These are phyloP conservation scores for Heimioporus sp. DNA, from an alignment of 768 basidiomycete species.

Conservation along the genomic window DNA sequence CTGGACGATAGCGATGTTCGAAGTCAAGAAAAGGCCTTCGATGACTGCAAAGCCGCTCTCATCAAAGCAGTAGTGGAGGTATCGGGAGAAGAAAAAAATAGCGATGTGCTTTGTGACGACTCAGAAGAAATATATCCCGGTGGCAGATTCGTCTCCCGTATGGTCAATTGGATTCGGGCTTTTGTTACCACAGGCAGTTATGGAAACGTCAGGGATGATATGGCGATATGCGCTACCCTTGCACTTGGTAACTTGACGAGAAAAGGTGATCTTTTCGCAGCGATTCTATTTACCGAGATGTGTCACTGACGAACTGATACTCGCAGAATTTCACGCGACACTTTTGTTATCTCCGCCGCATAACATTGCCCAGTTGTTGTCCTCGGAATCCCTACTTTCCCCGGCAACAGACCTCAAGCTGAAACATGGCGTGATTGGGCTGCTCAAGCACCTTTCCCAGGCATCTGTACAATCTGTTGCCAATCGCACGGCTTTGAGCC, in stretches of 20 bases:
- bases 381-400: slow-evolving; percentile 54
- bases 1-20: slow-evolving; percentile 46
- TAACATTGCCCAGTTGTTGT: slow-evolving; percentile 59
- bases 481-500: slow-evolving; percentile 59
- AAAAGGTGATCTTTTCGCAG: slow-evolving; percentile 49
- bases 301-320: slow-evolving; percentile 6
- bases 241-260: slow-evolving; percentile 80
- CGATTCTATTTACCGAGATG: background rate
- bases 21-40: slow-evolving; percentile 68
- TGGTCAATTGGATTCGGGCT: slow-evolving; percentile 73
- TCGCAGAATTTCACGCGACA: slow-evolving; percentile 54
- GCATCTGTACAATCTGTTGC: slow-evolving; percentile 52
- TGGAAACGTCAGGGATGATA: slow-evolving; percentile 57
- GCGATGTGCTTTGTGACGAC: slow-evolving; percentile 75
- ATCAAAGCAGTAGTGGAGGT: slow-evolving; percentile 86
- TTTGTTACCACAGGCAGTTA: slow-evolving; percentile 42
- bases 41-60: slow-evolving; percentile 80
- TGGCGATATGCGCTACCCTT: slow-evolving; percentile 80
- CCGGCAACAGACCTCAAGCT: slow-evolving; percentile 69
- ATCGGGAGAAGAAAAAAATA: slow-evolving; percentile 77
- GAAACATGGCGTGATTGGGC: slow-evolving; percentile 84
- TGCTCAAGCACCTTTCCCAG: slow-evolving; percentile 85
- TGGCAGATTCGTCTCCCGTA: slow-evolving; percentile 67
- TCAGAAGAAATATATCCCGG: slow-evolving; percentile 54
- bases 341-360: slow-evolving; percentile 65